These are phyloP conservation scores for Penicillium longicatenatum DNA, from an alignment of 495 filamentous ascomycete species.

Conservation along the genomic window DNA sequence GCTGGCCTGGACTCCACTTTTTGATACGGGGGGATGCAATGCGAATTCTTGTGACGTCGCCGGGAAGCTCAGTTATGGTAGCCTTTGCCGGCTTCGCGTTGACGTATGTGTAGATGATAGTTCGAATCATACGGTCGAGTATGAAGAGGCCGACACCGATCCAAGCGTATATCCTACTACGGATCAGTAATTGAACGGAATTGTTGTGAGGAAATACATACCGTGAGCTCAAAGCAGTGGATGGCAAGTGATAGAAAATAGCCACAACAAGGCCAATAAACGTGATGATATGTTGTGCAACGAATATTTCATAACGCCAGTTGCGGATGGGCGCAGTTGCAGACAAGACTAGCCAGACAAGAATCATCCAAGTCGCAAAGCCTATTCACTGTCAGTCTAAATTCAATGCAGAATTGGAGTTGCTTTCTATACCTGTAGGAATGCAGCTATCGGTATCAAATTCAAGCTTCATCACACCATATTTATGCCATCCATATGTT, in stretches of 20 bases:
- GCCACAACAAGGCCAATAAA: constrained; percentile 6
- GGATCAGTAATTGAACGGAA: neutral
- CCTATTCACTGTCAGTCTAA: neutral
- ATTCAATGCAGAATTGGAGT: too few species aligned
- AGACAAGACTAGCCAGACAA: constrained; percentile 5
- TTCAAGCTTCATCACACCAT: constrained; percentile 12
- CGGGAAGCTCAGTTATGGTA: neutral
- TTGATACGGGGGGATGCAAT: constrained; percentile 9
- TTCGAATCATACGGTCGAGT: constrained; percentile 11
- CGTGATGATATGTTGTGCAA: constrained; percentile 9
- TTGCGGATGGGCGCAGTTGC: constrained; percentile 7
- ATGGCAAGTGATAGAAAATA: constrained; percentile 13
- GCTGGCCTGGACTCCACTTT: constrained; percentile 13
- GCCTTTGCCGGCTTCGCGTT: constrained; percentile 6
- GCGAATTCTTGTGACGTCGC: constrained; percentile 14
- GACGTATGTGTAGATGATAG: constrained; percentile 2
- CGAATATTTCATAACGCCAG: constrained; percentile 10
- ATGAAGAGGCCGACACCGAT: constrained; percentile 12
- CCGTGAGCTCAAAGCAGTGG: constrained; percentile 13
- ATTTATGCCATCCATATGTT: constrained; percentile 12
- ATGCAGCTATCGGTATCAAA: constrained; percentile 13
- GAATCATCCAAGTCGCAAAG: constrained; percentile 14
- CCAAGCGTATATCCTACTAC: constrained; percentile 13
- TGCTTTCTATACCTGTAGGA: constrained; percentile 1
- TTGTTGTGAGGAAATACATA: neutral